Evolutionary conservation across 495 filamentous ascomycete genomes (phyloP).

Genomic region (Podospora tetraspora): DNA sequence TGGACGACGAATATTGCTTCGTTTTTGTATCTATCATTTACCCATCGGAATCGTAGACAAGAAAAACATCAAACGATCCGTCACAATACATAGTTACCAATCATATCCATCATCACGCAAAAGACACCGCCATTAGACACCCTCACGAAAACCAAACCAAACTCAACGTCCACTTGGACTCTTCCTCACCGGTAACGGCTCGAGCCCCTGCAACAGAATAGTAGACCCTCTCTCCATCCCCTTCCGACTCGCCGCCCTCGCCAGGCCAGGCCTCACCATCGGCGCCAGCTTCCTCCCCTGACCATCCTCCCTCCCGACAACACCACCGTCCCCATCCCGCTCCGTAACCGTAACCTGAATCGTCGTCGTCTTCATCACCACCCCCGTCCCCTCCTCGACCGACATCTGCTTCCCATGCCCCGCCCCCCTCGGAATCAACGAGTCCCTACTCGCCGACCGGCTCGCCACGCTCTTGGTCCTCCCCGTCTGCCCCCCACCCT

Average conservation of each 20-base stretch:
- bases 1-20: neutral
- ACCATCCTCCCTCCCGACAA: neutral
- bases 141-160: neutral
- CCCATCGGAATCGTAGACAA: neutral
- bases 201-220: neutral
- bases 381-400: neutral
- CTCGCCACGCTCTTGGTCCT: neutral
- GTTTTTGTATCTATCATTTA: neutral
- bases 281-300: neutral
- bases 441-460: conserved; percentile 22
- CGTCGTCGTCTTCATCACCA: conserved; percentile 29
- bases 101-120: neutral
- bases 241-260: conserved; percentile 1
- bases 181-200: neutral
- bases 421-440: conserved; percentile 18
- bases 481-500: neutral
- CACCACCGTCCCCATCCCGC: neutral
- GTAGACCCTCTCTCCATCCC: conserved; percentile 6
- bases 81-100: neutral
- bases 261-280: neutral
- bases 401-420: conserved; percentile 1
- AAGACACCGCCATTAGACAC: neutral
- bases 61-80: neutral
- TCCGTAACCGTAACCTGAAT: conserved; percentile 22
- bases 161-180: neutral